Base-by-base conservation (phyloP, 2,329 filamentous ascomycete species). In the Paecilomyces sp. region DNA sequence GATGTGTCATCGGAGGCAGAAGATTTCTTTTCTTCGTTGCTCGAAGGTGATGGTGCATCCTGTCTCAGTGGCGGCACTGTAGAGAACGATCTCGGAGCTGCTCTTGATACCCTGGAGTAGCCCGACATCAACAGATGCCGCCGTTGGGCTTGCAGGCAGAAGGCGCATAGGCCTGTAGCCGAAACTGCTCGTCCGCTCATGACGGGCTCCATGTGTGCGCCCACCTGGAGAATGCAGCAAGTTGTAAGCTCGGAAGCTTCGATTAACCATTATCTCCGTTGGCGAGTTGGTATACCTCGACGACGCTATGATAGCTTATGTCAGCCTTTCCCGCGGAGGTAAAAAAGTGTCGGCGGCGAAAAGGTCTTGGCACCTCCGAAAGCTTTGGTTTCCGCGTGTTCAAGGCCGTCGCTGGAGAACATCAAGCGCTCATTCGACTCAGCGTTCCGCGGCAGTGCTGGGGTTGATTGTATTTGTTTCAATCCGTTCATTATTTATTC, bases 321-420 rank as follows among this genome's bases (percentile, higher is more conserved):
- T 73, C 70, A 73, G 67, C 67, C 64, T 66, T 64, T 60, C 70
- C 69, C 70, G 70, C 70, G 68, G 68, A 68, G 66, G 57, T 65
- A 57, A 58, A 63, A 61, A 63, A 24, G 18, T 24, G 61, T 61
- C 61, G 31, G 56, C 59, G 60, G 54, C 56, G 11, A 60, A 62
- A 59, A n/a, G 41, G 41, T 47, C 64, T 66, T 66, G 65, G 62
- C 65, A 60, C 54, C 64, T 63, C 64, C 63, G 62, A 65, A 63
- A 55, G 30, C 57, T 63, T 64, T 59, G 13, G 41, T 24, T 30
- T 30, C 13, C 51, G 54, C 50, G 58, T 62, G 63, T 60, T 62
- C 62, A 57, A 60, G 59, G 54, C 52, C 28, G 28, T 58, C 33
- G 60, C 57, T 53, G 58, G 57, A 59, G 41, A 47, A 47, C 41